These are phyloP conservation scores for Akanthomyces dipterigenus DNA, from an alignment of 2,329 filamentous ascomycete species.

Conservation along the genomic window DNA sequence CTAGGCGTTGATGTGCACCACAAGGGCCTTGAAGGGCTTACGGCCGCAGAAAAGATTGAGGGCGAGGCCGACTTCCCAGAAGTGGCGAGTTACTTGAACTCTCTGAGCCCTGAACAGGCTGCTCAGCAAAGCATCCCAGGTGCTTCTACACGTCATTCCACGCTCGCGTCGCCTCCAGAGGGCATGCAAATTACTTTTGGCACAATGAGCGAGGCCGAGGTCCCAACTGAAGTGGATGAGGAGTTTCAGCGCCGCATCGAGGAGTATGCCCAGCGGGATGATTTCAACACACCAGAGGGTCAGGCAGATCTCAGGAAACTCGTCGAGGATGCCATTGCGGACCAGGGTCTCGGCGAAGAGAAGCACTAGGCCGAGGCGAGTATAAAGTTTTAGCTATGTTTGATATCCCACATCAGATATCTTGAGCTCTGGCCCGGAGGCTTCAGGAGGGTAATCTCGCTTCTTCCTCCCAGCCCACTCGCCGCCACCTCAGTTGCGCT, in stretches of 20 bases:
- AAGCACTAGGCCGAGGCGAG: conserved; percentile 56
- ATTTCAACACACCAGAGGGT: conserved; percentile 74
- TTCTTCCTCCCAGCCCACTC: conserved; percentile 35
- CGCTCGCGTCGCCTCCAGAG: conserved; percentile 60
- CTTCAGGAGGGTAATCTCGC: conserved; percentile 48
- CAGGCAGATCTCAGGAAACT: conserved; percentile 73
- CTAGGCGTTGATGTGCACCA: conserved; percentile 61
- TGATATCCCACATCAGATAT: conserved; percentile 56
- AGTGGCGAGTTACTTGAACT: conserved; percentile 63
- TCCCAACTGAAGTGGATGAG: conserved; percentile 63
- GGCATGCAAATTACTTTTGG: conserved; percentile 74
- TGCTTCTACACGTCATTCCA: conserved; percentile 16
- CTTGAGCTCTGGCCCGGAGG: conserved; percentile 42
- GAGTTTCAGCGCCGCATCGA: conserved; percentile 84
- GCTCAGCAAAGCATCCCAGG: conserved; percentile 1
- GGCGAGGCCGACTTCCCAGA: conserved; percentile 71
- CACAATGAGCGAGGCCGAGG: conserved; percentile 59
- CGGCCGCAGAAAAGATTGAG: conserved; percentile 72
- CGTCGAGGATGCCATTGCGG: conserved; percentile 71
- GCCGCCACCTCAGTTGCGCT: conserved; percentile 45
- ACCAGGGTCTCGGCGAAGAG: conserved; percentile 57
- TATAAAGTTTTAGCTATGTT: conserved; percentile 35
- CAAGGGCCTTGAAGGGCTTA: conserved; percentile 68
- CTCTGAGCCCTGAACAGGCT: conserved; percentile 24
- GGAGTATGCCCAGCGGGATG: conserved; percentile 73